Evolutionary conservation across 2,329 filamentous ascomycete genomes (phyloP), one percentile per base, ranked within the genome.

Genomic region (Fusarium sp.): DNA sequence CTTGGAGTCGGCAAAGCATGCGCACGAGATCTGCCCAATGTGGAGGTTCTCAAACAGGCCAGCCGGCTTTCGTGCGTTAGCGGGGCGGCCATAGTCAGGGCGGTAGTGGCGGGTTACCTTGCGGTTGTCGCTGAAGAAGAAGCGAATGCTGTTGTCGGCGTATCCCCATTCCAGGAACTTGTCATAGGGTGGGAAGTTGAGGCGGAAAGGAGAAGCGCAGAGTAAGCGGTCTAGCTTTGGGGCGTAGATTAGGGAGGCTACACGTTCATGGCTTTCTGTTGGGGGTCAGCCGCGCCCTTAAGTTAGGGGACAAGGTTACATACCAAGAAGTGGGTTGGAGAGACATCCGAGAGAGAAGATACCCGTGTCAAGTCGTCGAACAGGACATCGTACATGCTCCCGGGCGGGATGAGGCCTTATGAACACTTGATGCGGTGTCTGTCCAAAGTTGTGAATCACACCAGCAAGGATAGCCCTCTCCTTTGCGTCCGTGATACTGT

Each of bases 361-460:
- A 1, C 92, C 89, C 0, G 90, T 93, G 81, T 99, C 96, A 0
- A 99, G 86, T 65, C 94, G 89, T 66, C 90, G 90, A 4, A 89
- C 85, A 6, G 90, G 91, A 64, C 91, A 89, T 24, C 89, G 86
- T 6, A 88, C 83, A 65, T 93, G 89, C 74, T 97, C 95, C 16
- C 93, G 90, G n/a, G 89, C 84, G 5, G 93, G 92, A 82, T 99
- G 96, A 14, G 93, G 88, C 67, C 93, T 92, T 52, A 91, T 89
- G 81, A 98, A 99, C 18, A 98, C 93, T 81, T 99, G 97, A 77
- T 97, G 93, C 2, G 97, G 96, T 2, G 97, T 99, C 82, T 99
- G 96, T 0, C 96, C 96, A 82, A 99, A 99, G 77, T 98, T 98
- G 83, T 99, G 96, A 77, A 99, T 98, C 76, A 98, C 97, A 37